Evolutionary conservation across 495 filamentous ascomycete genomes (phyloP), one percentile per base, ranked within the genome.

Genomic region (Hamigera avellanea): DNA sequence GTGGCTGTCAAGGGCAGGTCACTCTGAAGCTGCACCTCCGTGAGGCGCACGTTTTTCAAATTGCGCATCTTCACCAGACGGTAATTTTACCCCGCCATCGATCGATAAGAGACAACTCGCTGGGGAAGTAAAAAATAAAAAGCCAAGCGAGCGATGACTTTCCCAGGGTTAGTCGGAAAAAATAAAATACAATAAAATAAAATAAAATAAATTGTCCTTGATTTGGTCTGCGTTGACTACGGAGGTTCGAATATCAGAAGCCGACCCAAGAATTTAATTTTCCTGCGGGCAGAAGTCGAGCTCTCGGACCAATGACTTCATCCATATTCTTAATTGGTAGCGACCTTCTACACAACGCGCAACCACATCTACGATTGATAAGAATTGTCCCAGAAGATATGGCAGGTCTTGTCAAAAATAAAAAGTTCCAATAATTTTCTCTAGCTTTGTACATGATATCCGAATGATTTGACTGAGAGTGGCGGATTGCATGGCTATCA

Each of bases 21-120:
- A 32, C 64, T 61, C 53, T 58, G 67, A 53, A 63, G 60, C 46
- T 59, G 57, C 56, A 72, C 69, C 72, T 61, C 66, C 36, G 62
- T 69, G 61, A 64, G 76, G 71, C 62, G 73, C 49, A 83, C 73
- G 59, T 73, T 85, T 57, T 72, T 78, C 36, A 87, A 63, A 57
- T 91, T 91, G 49, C 83, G 78, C 84, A 91, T 91, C 41, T 56
- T 62, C 15, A 39, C 36, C 32, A 39, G 41, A 49, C 28, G 40
- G 49, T 43, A 41, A 35, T 34, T 48, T 51, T 64, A 62, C 60
- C 61, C 60, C 63, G 54, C 61, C 60, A 64, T 62, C 36, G 43
- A 57, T 49, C 43, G 37, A 53, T 34, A 48, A 19, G 7, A 33
- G 31, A 33, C 31, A 18, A 19, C 14, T 3, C 21, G 21, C 21